phyloP scores from a whole-genome alignment of 164 flowering plant species.

The Sextonia rubra region DNA sequence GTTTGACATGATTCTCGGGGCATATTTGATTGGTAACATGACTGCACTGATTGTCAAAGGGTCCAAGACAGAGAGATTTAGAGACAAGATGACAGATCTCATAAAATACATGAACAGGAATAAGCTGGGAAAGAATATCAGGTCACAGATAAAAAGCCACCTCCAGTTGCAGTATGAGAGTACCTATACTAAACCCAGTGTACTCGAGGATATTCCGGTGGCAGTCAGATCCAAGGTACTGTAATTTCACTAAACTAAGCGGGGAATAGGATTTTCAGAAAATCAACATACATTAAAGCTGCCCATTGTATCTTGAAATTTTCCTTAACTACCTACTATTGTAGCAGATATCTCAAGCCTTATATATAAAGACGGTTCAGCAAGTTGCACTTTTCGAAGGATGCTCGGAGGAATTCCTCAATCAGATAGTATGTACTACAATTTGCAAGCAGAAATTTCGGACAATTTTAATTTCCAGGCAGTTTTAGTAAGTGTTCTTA shows the following conservation, averaged over 20 bases:
- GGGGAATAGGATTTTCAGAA: background rate
- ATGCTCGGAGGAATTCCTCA: constrained; percentile 21
- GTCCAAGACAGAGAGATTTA: constrained; percentile 28
- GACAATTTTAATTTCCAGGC: background rate
- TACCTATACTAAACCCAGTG: constrained; percentile 12
- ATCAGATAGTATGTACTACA: constrained; percentile 21
- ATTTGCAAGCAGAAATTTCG: background rate
- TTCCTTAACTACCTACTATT: background rate
- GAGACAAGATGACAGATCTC: constrained; percentile 30
- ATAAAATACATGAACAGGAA: constrained; percentile 25
- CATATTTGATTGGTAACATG: constrained; percentile 33
- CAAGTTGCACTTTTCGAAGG: constrained; percentile 25
- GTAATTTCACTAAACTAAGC: background rate
- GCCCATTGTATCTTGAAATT: background rate
- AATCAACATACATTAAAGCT: background rate
- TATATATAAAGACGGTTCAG: constrained; percentile 14
- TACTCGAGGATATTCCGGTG: constrained; percentile 22
- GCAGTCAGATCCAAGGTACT: constrained; percentile 21
- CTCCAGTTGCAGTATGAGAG: constrained; percentile 22
- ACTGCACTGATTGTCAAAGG: constrained; percentile 28
- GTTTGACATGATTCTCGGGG: constrained; percentile 30
- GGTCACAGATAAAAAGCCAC: constrained; percentile 21
- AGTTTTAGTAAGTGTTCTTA: background rate
- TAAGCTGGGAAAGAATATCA: constrained; percentile 21
- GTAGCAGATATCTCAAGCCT: constrained; percentile 19